A percentile compares a stretch with the other conserved stretches of the same genome.
These are phyloP conservation scores for Aspergillus persii DNA, from an alignment of 2,329 filamentous ascomycete species.

Conservation along the genomic window DNA sequence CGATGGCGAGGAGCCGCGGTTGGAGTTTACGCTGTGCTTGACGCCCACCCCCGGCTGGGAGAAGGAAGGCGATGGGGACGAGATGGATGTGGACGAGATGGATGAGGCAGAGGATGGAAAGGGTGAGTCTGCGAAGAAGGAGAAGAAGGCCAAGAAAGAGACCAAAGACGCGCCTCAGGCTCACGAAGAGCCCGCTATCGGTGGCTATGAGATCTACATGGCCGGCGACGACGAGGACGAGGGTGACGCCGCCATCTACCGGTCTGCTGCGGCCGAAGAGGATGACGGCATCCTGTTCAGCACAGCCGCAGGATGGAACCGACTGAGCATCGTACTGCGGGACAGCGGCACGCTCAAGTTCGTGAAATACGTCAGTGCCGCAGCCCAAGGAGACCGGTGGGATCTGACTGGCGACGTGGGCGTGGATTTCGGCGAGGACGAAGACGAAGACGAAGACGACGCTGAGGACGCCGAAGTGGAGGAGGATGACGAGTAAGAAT, in stretches of 20 bases:
- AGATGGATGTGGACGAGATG: constrained; percentile 52
- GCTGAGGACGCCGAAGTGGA: constrained; percentile 22
- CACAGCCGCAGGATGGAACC: constrained; percentile 78
- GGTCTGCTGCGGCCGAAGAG: constrained; percentile 62
- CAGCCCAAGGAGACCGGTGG: constrained; percentile 86
- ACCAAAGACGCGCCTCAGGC: constrained; percentile 24
- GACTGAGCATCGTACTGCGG: constrained; percentile 81
- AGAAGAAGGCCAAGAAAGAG: constrained; percentile 36
- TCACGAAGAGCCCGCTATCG: constrained; percentile 41
- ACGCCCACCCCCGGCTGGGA: constrained; percentile 87
- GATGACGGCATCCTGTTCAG: constrained; percentile 73
- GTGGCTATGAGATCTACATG: constrained; percentile 76
- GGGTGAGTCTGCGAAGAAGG: constrained; percentile 44
- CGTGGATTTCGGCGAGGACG: constrained; percentile 59
- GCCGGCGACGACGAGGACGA: constrained; percentile 72
- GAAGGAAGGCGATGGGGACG: constrained; percentile 60
- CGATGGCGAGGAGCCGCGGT: constrained; percentile 64
- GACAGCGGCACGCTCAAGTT: constrained; percentile 86
- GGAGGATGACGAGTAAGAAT: constrained; percentile 8
- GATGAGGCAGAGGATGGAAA: constrained; percentile 46
- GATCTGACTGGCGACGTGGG: constrained; percentile 80
- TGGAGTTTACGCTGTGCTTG: constrained; percentile 84
- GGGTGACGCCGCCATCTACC: constrained; percentile 74
- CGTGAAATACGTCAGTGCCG: constrained; percentile 88
- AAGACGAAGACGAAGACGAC: constrained; percentile 36